Conservation (phyloP, 1,284 basidiomycete genomes). For the Boletus sp. region DNA sequence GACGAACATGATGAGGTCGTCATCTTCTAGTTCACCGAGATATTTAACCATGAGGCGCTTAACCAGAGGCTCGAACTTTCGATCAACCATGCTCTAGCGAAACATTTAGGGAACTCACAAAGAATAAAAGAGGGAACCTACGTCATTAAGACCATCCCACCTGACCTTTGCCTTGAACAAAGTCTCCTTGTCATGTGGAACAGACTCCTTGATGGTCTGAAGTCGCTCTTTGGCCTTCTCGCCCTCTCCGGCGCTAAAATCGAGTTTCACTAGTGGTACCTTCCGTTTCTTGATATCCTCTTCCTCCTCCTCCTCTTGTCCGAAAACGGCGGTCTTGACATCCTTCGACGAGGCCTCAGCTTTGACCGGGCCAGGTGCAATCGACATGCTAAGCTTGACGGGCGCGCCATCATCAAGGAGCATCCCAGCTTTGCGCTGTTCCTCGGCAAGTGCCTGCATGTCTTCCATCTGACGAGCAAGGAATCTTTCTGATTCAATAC, state of each 20-base stretch:
- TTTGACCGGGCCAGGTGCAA: conserved; percentile 53
- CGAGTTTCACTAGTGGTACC: conserved; percentile 81
- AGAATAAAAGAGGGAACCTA: conserved; percentile 50
- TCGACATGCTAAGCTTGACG: conserved; percentile 78
- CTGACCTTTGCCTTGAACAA: conserved; percentile 81
- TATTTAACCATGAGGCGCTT: conserved; percentile 81
- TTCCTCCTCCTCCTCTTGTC: conserved; percentile 82
- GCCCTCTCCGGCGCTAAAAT: conserved; percentile 79
- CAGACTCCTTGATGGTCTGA: conserved; percentile 70
- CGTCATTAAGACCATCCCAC: conserved; percentile 86
- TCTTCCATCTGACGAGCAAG: conserved; percentile 89
- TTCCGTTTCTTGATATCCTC: conserved; percentile 79
- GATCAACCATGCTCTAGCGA: conserved; percentile 69
- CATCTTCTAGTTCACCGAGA: conserved; percentile 85
- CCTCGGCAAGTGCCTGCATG: conserved; percentile 83
- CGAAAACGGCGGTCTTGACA: conserved; percentile 65
- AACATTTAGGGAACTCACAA: conserved; percentile 9
- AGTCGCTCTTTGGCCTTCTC: conserved; percentile 79
- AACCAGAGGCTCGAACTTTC: conserved; percentile 81
- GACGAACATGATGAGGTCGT: conserved; percentile 89
- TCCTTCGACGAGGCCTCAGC: conserved; percentile 51
- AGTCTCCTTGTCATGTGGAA: conserved; percentile 72
- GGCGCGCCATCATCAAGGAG: conserved; percentile 90
- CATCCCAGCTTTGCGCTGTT: conserved; percentile 86
- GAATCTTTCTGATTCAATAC: conserved; percentile 87